These are phyloP conservation scores for Nakazawaea wickerhamii DNA, from an alignment of 805 yeast species.

Conservation along the genomic window DNA sequence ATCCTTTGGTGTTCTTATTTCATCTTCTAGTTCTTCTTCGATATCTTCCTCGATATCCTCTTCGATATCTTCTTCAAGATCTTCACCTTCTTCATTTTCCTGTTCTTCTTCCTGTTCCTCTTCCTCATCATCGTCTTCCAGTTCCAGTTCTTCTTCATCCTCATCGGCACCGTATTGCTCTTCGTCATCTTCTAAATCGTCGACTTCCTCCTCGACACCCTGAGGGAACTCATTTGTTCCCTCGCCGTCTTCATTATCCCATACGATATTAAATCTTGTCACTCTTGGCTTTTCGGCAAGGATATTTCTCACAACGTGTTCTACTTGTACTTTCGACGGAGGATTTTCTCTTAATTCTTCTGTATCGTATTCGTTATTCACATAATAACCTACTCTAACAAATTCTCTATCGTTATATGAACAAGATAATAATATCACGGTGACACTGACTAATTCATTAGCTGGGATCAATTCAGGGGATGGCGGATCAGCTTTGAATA, in stretches of 20 bases:
- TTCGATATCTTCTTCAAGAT: slow-evolving; percentile 28
- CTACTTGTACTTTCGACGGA: slow-evolving; percentile 89
- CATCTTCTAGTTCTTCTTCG: slow-evolving; percentile 29
- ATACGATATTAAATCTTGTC: slow-evolving; percentile 91
- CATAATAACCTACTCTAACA: slow-evolving; percentile 96
- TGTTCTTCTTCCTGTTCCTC: slow-evolving; percentile 44
- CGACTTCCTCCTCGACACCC: slow-evolving; percentile 57
- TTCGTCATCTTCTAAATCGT: slow-evolving; percentile 48
- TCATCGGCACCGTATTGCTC: slow-evolving; percentile 58
- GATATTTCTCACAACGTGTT: slow-evolving; percentile 88
- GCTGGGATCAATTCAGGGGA: slow-evolving; percentile 95
- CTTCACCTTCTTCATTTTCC: slow-evolving; percentile 36
- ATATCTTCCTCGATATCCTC: slow-evolving; percentile 33
- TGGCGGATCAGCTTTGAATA: slow-evolving; percentile 95
- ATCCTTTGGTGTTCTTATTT: slow-evolving; percentile 22
- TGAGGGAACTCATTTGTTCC: slow-evolving; percentile 66
- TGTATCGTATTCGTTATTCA: slow-evolving; percentile 91
- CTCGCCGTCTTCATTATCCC: slow-evolving; percentile 69
- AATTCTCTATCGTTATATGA: slow-evolving; percentile 91
- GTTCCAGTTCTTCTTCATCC: slow-evolving; percentile 50
- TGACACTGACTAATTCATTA: slow-evolving; percentile 88
- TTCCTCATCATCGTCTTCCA: slow-evolving; percentile 41
- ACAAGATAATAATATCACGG: slow-evolving; percentile 89
- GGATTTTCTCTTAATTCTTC: slow-evolving; percentile 93
- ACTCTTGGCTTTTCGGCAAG: slow-evolving; percentile 97